Evolutionary conservation across 1,284 basidiomycete species (phyloP), one percentile per base, ranked within the genome.

Genomic region (Cutaneotrichosporon mucoides): DNA sequence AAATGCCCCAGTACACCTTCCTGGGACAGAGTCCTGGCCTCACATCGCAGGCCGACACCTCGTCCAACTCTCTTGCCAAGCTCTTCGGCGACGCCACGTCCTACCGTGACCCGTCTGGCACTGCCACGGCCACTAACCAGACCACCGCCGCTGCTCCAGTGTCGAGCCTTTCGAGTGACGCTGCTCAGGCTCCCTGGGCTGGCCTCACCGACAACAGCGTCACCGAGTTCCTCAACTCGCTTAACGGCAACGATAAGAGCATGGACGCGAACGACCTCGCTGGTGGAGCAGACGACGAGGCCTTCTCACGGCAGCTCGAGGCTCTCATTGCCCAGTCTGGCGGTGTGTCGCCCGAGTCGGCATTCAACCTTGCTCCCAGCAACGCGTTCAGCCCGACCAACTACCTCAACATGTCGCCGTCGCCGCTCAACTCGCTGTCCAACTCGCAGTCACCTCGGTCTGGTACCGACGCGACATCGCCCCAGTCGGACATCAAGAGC

Each of bases 351-450:
- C 69, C 68, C 13, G 62, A 64, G 4, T 61, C 64, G 16, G 43
- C 66, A 13, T 70, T 69, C 61, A 62, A 61, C 55, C 41, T 68
- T 7, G 50, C 42, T n/a, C 42, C 56, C 5, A 55, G 42, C 40
- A 51, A 48, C 12, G 61, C 60, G 10, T 75, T 77, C 60, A 73
- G 70, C 49, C 75, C 76, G 7, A 70, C 67, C 15, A 73, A 71
- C 48, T 77, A 76, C 59, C 71, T 78, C 63, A 76, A 75, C 67
- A 74, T 75, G 64, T 75, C 73, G 3, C 76, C 76, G 1, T 73
- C 75, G 34, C 73, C 76, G 2, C 55, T 70, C 44, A 64, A 59
- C 46, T 61, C 66, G 1, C 35, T 62, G 13, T 67, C 69, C 51
- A 67, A 68, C 56, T 66, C 61, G 40, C 59, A 66, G 54, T 67